Evolutionary conservation across 2,329 filamentous ascomycete species (phyloP).

Genomic region (Neobulgaria alba): DNA sequence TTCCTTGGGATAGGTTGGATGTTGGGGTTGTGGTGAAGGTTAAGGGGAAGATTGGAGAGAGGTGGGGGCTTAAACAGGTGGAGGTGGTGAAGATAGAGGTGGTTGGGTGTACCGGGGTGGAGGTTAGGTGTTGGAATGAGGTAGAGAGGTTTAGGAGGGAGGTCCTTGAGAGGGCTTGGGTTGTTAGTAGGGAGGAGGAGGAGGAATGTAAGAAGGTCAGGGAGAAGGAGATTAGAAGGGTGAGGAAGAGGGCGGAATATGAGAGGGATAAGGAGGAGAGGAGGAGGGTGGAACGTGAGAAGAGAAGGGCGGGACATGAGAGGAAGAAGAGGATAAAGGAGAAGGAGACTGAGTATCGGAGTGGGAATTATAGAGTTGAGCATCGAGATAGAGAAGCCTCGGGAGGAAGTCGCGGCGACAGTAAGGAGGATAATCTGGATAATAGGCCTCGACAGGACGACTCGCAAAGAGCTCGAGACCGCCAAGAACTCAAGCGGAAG

Average conservation of each 20-base stretch:
- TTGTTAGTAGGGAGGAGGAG: conserved; percentile 40
- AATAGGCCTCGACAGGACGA: too few species aligned
- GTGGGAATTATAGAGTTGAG: too few species aligned
- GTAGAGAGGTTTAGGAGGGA: conserved; percentile 40
- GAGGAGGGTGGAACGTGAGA: conserved; percentile 2
- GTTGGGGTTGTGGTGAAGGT: conserved; percentile 49
- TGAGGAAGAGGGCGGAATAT: conserved; percentile 13
- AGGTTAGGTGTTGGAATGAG: conserved; percentile 52
- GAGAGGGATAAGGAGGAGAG: conserved; percentile 2
- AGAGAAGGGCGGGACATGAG: conserved; percentile 1
- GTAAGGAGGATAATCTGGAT: too few species aligned
- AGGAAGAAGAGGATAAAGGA: conserved; percentile 7
- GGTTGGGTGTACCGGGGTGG: conserved; percentile 44
- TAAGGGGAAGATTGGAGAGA: conserved; percentile 43
- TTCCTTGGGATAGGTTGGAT: conserved; percentile 31
- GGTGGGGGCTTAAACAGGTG: conserved; percentile 42
- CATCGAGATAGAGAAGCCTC: too few species aligned
- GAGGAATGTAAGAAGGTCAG: conserved; percentile 34
- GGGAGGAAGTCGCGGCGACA: too few species aligned
- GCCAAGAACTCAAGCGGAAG: too few species aligned
- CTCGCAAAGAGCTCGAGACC: too few species aligned
- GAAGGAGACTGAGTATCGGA: too few species aligned
- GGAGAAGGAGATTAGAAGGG: conserved; percentile 10
- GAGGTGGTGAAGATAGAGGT: conserved; percentile 41
- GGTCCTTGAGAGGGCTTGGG: conserved; percentile 46